Percentiles rank a stretch among this genome's conserved stretches.
phyloP scores from a whole-genome alignment of 2,329 filamentous ascomycete species.

The Mariannaea sp. region DNA sequence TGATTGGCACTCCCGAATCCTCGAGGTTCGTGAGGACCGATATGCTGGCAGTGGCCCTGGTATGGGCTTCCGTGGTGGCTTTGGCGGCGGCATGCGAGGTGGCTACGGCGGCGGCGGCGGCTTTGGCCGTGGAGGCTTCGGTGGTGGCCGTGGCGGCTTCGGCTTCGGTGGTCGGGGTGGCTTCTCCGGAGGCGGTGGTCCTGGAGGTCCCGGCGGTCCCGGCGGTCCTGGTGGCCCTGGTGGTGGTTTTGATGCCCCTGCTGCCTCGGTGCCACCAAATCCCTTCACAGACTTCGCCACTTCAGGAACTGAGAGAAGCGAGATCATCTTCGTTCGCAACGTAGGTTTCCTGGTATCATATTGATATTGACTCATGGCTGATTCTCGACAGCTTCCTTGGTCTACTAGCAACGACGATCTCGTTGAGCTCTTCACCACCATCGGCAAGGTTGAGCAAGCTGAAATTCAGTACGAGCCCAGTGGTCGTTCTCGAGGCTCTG shows the following conservation, averaged over 20 bases:
- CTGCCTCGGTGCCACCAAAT: slow-evolving; percentile 68
- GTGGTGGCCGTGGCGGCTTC: slow-evolving; percentile 57
- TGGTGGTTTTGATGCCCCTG: slow-evolving; percentile 54
- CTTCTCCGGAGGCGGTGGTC: slow-evolving; percentile 55
- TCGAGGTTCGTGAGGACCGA: slow-evolving; percentile 95
- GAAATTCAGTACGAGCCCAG: slow-evolving; percentile 99
- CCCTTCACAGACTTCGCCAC: slow-evolving; percentile 94
- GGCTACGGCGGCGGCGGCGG: slow-evolving; percentile 61
- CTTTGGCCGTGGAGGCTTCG: slow-evolving; percentile 52
- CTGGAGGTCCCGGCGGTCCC: slow-evolving; percentile 40
- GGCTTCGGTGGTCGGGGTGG: slow-evolving; percentile 61
- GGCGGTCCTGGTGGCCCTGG: slow-evolving; percentile 38
- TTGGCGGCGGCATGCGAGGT: slow-evolving; percentile 62
- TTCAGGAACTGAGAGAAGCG: slow-evolving; percentile 79
- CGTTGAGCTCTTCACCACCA: slow-evolving; percentile 94
- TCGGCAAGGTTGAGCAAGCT: slow-evolving; percentile 97
- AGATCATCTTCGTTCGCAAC: slow-evolving; percentile 94
- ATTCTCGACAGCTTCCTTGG: slow-evolving; percentile 78
- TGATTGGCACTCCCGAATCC: slow-evolving; percentile 91
- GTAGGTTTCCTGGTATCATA: slow-evolving; percentile 59
- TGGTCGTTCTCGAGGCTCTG: slow-evolving; percentile 90
- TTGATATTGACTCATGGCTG: slow-evolving; percentile 8
- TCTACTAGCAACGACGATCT: slow-evolving; percentile 98
- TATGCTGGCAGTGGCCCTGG: slow-evolving; percentile 71
- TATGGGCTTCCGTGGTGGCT: slow-evolving; percentile 63